Base-by-base conservation (phyloP, 1,284 basidiomycete species). In the Amylostereum areolatum region DNA sequence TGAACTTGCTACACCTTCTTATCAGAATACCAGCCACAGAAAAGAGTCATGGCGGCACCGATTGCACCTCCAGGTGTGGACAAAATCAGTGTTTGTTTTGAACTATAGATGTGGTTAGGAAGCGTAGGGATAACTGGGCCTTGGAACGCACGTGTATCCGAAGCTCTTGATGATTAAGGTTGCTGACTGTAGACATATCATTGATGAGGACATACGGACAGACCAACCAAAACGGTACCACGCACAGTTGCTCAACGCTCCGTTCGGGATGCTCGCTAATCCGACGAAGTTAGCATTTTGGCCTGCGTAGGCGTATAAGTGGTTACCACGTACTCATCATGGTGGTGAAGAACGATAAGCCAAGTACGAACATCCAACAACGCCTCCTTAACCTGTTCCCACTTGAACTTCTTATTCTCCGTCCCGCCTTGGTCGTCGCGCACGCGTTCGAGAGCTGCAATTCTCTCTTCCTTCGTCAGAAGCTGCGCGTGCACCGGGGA, bases 401-500 rank as follows among this genome's bases (percentile, higher is more conserved):
- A 75, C 67, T 88, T 86, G 59, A 80, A 65, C 3, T 66, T 72
- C 62, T 77, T 78, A 63, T 82, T 83, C 56, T 76, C 73, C 0
- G 75, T 82, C 1, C 84, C 85, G 34, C 77, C 77, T 58, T 83
- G 77, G 54, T 85, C 83, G 53, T 82, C 73, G 32, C 81, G 75
- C n/a, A 87, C 78, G 35, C 84, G 74, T 60, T 86, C 84, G 28
- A 85, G 63, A 3, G 73, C 80, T 29, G 83, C 78, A 44, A 83
- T 74, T 10, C 80, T 71, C 57, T 87, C 83, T 56, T 83, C 76
- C 46, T 67, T 69, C 0, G 73, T 79, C 12, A 87, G 65, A 56
- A 81, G 73, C 5, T 58, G 63, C 0, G 83, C 82, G 56, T 78
- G 75, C 8, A 83, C 75, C 3, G 82, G 83, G 0, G 83, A 84